phyloP scores from a whole-genome alignment of 2,329 filamentous ascomycete genomes.

The Cryphonectria radicalis region DNA sequence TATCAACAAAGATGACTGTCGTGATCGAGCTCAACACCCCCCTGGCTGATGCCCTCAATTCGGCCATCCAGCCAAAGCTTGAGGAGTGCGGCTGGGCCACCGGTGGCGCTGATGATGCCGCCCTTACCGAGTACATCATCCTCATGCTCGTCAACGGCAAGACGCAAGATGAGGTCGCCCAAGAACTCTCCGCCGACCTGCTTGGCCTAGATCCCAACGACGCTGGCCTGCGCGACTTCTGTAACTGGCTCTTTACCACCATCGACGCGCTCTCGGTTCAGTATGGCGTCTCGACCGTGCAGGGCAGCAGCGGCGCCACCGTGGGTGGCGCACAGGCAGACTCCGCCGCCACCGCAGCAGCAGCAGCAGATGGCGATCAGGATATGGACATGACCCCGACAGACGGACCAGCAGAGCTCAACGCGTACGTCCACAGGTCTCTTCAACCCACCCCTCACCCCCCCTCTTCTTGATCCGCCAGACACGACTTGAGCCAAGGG shows the following conservation, averaged over 20 bases:
- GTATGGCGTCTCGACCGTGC: conserved; percentile 55
- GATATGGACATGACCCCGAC: conserved; percentile 74
- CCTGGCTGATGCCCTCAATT: conserved; percentile 80
- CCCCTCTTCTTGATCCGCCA: conserved; percentile 23
- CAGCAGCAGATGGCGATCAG: conserved; percentile 46
- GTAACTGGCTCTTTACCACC: conserved; percentile 91
- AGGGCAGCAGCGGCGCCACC: conserved; percentile 33
- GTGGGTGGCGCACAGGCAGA: conserved; percentile 43
- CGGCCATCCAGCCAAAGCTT: conserved; percentile 86
- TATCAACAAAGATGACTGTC: conserved; percentile 68
- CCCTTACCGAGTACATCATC: conserved; percentile 93
- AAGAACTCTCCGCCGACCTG: conserved; percentile 86
- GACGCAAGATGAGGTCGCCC: conserved; percentile 84
- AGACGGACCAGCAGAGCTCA: conserved; percentile 52
- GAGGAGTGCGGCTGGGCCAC: conserved; percentile 92
- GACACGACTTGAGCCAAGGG: background rate
- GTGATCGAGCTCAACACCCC: conserved; percentile 79
- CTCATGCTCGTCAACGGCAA: conserved; percentile 97
- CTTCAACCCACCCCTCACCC: background rate
- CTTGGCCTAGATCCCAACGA: conserved; percentile 83
- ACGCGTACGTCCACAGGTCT: conserved; percentile 56
- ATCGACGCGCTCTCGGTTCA: conserved; percentile 70
- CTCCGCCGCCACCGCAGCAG: conserved; percentile 30
- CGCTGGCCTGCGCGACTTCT: conserved; percentile 79
- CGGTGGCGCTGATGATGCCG: conserved; percentile 75